Percentiles rank a stretch among this genome's conserved stretches.
Evolutionary conservation across 495 filamentous ascomycete genomes (phyloP).

Genomic region (Penicillium argentinense): DNA sequence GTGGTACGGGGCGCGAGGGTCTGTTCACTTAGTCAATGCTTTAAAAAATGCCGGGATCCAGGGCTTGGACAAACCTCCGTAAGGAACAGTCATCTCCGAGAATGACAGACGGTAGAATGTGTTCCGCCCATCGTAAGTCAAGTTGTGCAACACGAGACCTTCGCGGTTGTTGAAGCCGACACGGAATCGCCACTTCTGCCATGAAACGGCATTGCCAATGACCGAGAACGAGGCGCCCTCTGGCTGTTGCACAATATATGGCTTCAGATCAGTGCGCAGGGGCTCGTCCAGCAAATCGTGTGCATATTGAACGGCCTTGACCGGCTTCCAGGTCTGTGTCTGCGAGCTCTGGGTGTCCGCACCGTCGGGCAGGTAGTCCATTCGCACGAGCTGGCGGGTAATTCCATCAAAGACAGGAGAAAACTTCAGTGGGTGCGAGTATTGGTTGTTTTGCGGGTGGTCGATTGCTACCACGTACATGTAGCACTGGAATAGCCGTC

Average conservation of each 20-base stretch:
- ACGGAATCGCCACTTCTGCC: slow-evolving; percentile 71
- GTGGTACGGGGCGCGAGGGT: slow-evolving; percentile 67
- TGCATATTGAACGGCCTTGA: slow-evolving; percentile 51
- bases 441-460: slow-evolving; percentile 63
- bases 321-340: slow-evolving; percentile 49
- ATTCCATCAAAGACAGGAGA: slow-evolving; percentile 72
- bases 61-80: slow-evolving; percentile 31
- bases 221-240: slow-evolving; percentile 70
- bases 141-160: slow-evolving; percentile 61
- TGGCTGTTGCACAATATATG: slow-evolving; percentile 73
- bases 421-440: slow-evolving; percentile 74
- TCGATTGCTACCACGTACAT: slow-evolving; percentile 42
- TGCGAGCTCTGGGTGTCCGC: slow-evolving; percentile 28
- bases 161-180: slow-evolving; percentile 67
- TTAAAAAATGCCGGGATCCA: not conserved
- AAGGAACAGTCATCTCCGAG: slow-evolving; percentile 78
- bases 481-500: slow-evolving; percentile 45
- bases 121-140: slow-evolving; percentile 68
- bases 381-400: slow-evolving; percentile 59
- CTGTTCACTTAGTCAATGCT: slow-evolving; percentile 26
- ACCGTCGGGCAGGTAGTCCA: slow-evolving; percentile 48
- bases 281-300: slow-evolving; percentile 41
- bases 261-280: slow-evolving; percentile 65
- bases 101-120: slow-evolving; percentile 73
- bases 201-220: slow-evolving; percentile 40